Percentiles rank a stretch among this genome's conserved stretches.
phyloP scores from a whole-genome alignment of 2,329 filamentous ascomycete species.

The Ploettnerulaceae sp. region DNA sequence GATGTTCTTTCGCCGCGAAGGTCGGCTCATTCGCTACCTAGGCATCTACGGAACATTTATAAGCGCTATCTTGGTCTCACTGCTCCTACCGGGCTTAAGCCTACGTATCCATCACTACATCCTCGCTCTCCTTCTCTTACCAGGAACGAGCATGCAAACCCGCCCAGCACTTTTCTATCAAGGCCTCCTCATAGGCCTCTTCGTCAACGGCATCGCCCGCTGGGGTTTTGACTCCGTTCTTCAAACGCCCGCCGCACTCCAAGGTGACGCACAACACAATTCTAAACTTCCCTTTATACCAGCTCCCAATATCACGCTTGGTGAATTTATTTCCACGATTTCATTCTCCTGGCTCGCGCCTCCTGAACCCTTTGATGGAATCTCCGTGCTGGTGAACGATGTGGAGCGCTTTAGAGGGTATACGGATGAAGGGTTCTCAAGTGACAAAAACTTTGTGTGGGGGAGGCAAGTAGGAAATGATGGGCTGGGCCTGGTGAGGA shows the following conservation, averaged over 20 bases:
- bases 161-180: constrained; percentile 82
- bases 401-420: constrained; percentile 76
- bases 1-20: constrained; percentile 82
- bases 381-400: constrained; percentile 79
- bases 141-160: constrained; percentile 84
- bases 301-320: constrained; percentile 44
- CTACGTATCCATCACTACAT: constrained; percentile 96
- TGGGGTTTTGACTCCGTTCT: constrained; percentile 92
- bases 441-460: constrained; percentile 55
- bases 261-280: constrained; percentile 60
- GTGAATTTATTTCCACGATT: constrained; percentile 43
- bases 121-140: constrained; percentile 77
- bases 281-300: constrained; percentile 54
- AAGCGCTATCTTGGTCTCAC: constrained; percentile 60
- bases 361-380: constrained; percentile 60
- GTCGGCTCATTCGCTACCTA: constrained; percentile 71
- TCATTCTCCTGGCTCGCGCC: constrained; percentile 35
- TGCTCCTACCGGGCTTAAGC: constrained; percentile 70
- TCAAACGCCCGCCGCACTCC: constrained; percentile 71
- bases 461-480: constrained; percentile 37
- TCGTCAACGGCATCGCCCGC: constrained; percentile 87
- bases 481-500: constrained; percentile 38
- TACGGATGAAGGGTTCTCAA: constrained; percentile 47
- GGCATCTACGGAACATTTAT: constrained; percentile 70
- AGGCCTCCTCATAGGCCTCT: constrained; percentile 82